phyloP scores from a whole-genome alignment of 2,329 filamentous ascomycete species.

The Penicillium polonicum region DNA sequence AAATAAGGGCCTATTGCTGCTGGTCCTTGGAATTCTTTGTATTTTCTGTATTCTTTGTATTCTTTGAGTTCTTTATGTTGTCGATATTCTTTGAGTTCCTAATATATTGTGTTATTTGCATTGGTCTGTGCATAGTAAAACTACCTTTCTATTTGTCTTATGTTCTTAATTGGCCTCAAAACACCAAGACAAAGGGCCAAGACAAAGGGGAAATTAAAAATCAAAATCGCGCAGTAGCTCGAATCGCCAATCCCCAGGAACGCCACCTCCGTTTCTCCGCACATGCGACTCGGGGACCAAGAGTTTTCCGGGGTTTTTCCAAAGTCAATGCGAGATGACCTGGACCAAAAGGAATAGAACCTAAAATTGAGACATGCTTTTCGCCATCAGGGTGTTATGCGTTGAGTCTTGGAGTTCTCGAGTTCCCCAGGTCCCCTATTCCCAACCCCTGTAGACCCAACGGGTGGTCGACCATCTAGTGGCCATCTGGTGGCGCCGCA shows the following conservation, averaged over 20 bases:
- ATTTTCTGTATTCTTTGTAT: background rate
- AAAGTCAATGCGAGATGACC: no score
- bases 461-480: background rate
- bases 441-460: background rate
- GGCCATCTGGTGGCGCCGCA: background rate
- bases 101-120: background rate
- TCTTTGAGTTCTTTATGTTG: background rate
- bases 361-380: no score
- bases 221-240: background rate
- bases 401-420: background rate
- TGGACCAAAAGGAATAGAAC: no score
- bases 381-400: background rate
- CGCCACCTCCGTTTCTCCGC: constrained; percentile 11
- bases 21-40: background rate
- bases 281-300: background rate
- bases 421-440: background rate
- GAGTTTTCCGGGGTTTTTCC: no score
- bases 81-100: background rate
- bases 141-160: background rate
- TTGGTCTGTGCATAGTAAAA: background rate
- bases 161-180: no score
- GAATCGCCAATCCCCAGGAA: background rate
- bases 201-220: no score
- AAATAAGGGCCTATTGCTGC: background rate
- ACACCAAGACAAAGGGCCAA: no score